Evolutionary conservation across 257 asterid genomes (phyloP).

Genomic region (Ballota nigra): DNA sequence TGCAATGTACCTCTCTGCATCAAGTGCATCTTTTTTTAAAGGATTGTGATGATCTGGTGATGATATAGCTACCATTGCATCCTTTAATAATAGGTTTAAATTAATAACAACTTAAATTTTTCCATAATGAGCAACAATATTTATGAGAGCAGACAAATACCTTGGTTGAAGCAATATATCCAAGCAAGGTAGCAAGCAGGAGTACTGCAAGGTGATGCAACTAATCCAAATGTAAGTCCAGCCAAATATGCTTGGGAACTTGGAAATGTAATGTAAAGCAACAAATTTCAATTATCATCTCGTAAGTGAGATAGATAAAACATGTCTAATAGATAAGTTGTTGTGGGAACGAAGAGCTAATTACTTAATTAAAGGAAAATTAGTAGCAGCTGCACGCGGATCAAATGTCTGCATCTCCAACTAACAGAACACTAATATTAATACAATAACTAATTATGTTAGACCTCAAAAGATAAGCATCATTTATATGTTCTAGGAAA

Average conservation of each 20-base stretch:
- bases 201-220: conserved; percentile 89
- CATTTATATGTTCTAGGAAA: not conserved
- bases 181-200: too few relatives aligned
- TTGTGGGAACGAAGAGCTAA: conserved; percentile 3
- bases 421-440: conserved; percentile 2
- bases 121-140: not conserved
- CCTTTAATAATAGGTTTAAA: too few relatives aligned
- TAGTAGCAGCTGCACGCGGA: conserved; percentile 92
- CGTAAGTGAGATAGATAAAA: too few relatives aligned
- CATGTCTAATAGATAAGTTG: not conserved
- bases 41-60: too few relatives aligned
- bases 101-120: too few relatives aligned
- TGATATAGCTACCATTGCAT: too few relatives aligned
- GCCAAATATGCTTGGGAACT: conserved; percentile 97
- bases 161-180: conserved; percentile 89
- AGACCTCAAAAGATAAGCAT: conserved; percentile 1
- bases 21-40: too few relatives aligned
- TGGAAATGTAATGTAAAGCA: conserved; percentile 24
- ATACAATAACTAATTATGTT: not conserved
- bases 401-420: conserved; percentile 72
- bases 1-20: too few relatives aligned
- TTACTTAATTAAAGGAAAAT: conserved; percentile 86
- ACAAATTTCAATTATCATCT: not conserved
- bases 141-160: conserved; percentile 35
- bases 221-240: conserved; percentile 95